Evolutionary conservation across 2,329 filamentous ascomycete species (phyloP), one percentile per base, ranked within the genome.

Genomic region (Fusarium sp.): DNA sequence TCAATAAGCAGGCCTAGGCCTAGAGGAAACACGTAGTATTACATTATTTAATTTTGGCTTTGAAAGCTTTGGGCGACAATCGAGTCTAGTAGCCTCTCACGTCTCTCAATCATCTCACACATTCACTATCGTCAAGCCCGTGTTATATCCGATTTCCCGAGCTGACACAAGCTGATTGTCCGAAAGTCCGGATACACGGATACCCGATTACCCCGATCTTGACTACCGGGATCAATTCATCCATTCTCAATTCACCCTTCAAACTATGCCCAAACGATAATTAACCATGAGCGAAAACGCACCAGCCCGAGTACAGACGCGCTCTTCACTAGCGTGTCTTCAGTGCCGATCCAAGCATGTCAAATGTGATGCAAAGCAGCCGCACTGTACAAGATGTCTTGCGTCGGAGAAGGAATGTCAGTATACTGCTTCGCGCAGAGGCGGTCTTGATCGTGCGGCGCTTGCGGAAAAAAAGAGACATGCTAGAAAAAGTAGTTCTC

Each of bases 361-460:
- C 37, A 86, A 86, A 69, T 88, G 86, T 72, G 84, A 87, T 71
- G 85, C 82, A 14, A 80, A 80, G 30, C 80, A 82, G 18, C 84
- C 85, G 7, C 80, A 79, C 49, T 86, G 85, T 62, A 76, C 69
- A 11, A 78, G 85, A 56, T 88, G 86, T 69, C 69, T 71, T 27
- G 75, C 78, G 12, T 80, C 83, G 45, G 78, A 78, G 11, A 81
- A 82, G 27, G 77, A 82, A 4, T 88, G 86, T 63, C 78, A 80
- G 23, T 88, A 87, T 73, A 80, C 85, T 48, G 83, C 84, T 67
- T 86, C 84, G 14, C 81, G 85, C 32, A 79, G 86, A 53, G 85
- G 85, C 6, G 83, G 76, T 61, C 78, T 72, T 53, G 81, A 72
- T 66, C 74, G 75, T 32, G 77, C 69, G 3, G 64, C 77, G 3